Conservation (phyloP, 73 alveolate genomes). For the Stentor roeselii region DNA sequence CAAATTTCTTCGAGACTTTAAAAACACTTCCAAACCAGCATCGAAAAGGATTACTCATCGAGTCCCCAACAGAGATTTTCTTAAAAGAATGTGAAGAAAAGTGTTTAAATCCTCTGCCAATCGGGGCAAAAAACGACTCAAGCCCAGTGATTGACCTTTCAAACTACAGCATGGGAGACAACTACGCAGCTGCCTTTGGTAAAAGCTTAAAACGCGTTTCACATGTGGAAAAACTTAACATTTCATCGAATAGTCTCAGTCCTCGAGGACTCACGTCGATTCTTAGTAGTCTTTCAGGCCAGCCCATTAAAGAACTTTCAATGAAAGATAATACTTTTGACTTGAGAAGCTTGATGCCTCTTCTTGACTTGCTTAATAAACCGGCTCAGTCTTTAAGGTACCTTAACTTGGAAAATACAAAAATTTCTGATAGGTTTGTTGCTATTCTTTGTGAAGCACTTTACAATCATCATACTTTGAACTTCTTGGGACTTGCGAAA, state of each 20-base stretch:
- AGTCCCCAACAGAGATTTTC: too few species aligned
- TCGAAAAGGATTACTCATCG: too few species aligned
- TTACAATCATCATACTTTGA: background rate
- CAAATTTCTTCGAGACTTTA: too few species aligned
- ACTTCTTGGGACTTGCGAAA: background rate
- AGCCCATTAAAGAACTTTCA: background rate
- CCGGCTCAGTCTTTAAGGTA: background rate
- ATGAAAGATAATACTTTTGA: background rate
- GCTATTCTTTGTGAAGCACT: background rate
- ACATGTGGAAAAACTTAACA: background rate
- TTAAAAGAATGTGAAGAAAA: too few species aligned
- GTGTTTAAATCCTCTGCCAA: too few species aligned
- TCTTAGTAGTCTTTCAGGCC: background rate
- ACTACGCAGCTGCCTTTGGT: constrained; percentile 16
- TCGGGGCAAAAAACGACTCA: background rate
- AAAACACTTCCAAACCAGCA: too few species aligned
- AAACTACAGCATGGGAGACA: constrained; percentile 8
- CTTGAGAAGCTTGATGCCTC: background rate
- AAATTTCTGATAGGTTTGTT: background rate
- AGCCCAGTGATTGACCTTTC: background rate
- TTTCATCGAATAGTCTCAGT: background rate
- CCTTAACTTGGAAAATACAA: constrained; percentile 18
- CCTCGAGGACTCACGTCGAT: background rate
- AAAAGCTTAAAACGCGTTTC: background rate
- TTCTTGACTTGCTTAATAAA: background rate